A percentile compares a stretch with the other conserved stretches of the same genome.
These are phyloP conservation scores for Apiospora saccharicola DNA, from an alignment of 2,329 filamentous ascomycete species.

Conservation along the genomic window DNA sequence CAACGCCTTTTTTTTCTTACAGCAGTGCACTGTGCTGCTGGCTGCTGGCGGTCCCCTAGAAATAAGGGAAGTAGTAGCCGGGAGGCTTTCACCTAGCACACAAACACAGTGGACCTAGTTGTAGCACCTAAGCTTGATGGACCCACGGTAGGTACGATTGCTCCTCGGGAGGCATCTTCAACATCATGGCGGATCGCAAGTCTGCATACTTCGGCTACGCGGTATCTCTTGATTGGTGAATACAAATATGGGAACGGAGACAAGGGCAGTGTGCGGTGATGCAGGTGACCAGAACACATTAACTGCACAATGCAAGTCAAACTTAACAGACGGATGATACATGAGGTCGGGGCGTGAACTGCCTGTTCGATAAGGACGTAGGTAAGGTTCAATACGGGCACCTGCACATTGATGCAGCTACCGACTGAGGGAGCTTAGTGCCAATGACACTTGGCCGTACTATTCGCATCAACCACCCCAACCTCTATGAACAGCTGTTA, in stretches of 20 bases:
- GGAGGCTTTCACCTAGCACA: not conserved
- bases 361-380: not conserved
- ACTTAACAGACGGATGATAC: too few relatives aligned
- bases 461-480: conserved; percentile 7
- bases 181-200: not conserved
- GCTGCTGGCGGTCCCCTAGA: conserved; percentile 15
- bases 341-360: not conserved
- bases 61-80: not conserved
- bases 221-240: not conserved
- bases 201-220: not conserved
- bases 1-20: conserved; percentile 12
- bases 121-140: not conserved
- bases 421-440: conserved; percentile 7
- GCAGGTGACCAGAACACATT: not conserved
- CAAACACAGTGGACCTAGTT: conserved; percentile 7
- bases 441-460: conserved; percentile 6
- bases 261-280: not conserved
- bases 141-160: not conserved
- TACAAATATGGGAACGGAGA: not conserved
- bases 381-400: not conserved
- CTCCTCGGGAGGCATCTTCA: not conserved
- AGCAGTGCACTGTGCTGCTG: conserved; percentile 16
- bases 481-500: not conserved
- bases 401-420: not conserved
- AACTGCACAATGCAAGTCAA: too few relatives aligned